A percentile compares a stretch with the other conserved stretches of the same genome.
Conservation (phyloP, 331 rosid genomes). For the Malus hybrid region DNA sequence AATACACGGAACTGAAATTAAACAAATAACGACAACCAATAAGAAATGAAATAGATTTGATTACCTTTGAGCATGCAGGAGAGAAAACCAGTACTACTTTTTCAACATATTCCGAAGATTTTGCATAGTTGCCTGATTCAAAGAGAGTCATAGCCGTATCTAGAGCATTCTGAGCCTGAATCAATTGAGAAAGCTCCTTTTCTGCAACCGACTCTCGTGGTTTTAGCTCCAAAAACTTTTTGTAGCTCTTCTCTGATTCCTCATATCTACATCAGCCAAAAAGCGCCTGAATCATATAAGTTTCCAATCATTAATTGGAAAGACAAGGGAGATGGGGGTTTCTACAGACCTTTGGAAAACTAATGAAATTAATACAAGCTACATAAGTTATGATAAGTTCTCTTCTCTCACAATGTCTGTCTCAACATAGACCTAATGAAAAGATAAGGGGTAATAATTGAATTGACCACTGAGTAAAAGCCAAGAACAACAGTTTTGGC, state of each 20-base stretch:
- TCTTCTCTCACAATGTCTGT: background rate
- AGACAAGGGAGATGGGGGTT: conserved; percentile 4
- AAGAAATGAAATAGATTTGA: background rate
- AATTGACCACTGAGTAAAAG: background rate
- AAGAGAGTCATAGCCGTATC: conserved; percentile 66
- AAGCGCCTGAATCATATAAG: conserved; percentile 97
- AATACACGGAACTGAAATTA: conserved; percentile 7
- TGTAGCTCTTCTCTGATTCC: conserved; percentile 85
- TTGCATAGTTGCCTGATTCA: conserved; percentile 50
- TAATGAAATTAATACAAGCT: background rate
- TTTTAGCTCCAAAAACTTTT: conserved; percentile 69
- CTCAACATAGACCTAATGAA: background rate
- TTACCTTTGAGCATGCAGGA: conserved; percentile 80
- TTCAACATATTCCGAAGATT: conserved; percentile 80
- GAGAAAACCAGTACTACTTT: conserved; percentile 96
- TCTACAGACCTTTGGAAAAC: conserved; percentile 4
- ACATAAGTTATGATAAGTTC: background rate
- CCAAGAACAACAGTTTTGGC: background rate
- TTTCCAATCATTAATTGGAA: conserved; percentile 70
- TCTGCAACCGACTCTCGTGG: conserved; percentile 60
- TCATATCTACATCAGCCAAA: conserved; percentile 56
- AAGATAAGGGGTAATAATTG: background rate
- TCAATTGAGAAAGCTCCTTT: conserved; percentile 92
- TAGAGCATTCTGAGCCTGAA: conserved; percentile 78
- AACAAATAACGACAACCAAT: background rate